Percentiles rank a stretch among this genome's conserved stretches.
Evolutionary conservation across 257 asterid species (phyloP).

Genomic region (Salvia rosmarinus): DNA sequence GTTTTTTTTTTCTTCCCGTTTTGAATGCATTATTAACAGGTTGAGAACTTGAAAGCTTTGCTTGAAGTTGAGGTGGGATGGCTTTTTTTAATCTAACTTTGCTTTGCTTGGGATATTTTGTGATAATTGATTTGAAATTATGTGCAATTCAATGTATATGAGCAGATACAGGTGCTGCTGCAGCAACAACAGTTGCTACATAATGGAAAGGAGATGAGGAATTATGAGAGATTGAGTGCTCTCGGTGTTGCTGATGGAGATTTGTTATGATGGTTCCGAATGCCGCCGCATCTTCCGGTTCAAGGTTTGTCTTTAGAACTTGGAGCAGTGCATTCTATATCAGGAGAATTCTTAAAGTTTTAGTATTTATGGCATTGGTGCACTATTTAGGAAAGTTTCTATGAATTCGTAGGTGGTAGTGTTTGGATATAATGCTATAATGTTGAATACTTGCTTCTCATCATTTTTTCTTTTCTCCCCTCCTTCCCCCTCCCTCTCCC

Average conservation of each 20-base stretch:
- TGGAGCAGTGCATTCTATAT: neutral
- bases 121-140: slow-evolving; percentile 26
- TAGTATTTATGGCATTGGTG: neutral
- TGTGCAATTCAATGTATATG: slow-evolving; percentile 32
- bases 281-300: slow-evolving; percentile 46
- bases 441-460: slow-evolving; percentile 9
- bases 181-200: slow-evolving; percentile 86
- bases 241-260: slow-evolving; percentile 86
- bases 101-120: neutral
- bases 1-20: neutral
- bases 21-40: slow-evolving; percentile 48
- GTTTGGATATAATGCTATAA: slow-evolving; percentile 22
- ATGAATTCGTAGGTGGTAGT: neutral
- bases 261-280: slow-evolving; percentile 83
- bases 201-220: slow-evolving; percentile 82
- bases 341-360: slow-evolving; percentile 14
- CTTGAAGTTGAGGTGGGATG: slow-evolving; percentile 92
- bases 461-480: neutral
- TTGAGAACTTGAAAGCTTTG: slow-evolving; percentile 94
- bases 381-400: neutral
- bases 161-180: slow-evolving; percentile 78
- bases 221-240: slow-evolving; percentile 73
- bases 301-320: slow-evolving; percentile 53
- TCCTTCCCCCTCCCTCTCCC: neutral
- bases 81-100: neutral